These are phyloP conservation scores for Mycena citricolor DNA, from an alignment of 1,284 basidiomycete species.

Conservation along the genomic window DNA sequence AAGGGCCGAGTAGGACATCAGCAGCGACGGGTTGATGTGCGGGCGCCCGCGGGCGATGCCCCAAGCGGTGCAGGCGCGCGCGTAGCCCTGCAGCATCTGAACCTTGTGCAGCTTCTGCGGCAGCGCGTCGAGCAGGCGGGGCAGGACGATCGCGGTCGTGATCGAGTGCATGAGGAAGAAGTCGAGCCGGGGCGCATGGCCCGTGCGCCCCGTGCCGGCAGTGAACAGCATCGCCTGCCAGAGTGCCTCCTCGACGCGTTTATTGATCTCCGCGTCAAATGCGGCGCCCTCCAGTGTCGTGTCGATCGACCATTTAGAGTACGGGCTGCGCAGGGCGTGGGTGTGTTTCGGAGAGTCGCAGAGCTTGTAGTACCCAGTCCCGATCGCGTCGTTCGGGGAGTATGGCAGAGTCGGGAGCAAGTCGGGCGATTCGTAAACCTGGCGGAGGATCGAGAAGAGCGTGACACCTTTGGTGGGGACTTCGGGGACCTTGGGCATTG, in stretches of 20 bases:
- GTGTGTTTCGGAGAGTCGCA: conserved; percentile 35
- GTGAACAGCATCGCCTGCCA: conserved; percentile 54
- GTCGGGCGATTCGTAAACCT: conserved; percentile 52
- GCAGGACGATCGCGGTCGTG: conserved; percentile 62
- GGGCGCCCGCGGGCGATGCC: conserved; percentile 58
- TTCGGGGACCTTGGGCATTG: conserved; percentile 14
- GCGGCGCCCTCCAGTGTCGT: conserved; percentile 27
- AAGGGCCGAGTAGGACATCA: conserved; percentile 51
- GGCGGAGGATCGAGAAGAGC: conserved; percentile 50
- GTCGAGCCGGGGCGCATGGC: conserved; percentile 48
- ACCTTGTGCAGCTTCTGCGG: conserved; percentile 40
- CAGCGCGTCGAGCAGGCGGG: conserved; percentile 43
- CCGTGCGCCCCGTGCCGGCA: conserved; percentile 43
- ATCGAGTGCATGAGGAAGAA: conserved; percentile 76
- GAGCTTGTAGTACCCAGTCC: conserved; percentile 35
- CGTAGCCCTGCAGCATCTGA: conserved; percentile 47
- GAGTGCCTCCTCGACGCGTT: conserved; percentile 53
- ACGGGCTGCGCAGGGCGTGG: conserved; percentile 48
- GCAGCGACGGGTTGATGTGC: conserved; percentile 50
- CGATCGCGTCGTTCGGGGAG: conserved; percentile 42
- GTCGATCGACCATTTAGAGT: conserved; percentile 48
- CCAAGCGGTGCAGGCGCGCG: conserved; percentile 45
- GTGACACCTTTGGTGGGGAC: conserved; percentile 33
- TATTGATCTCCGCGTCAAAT: conserved; percentile 39
- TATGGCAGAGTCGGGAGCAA: conserved; percentile 57